phyloP scores from a whole-genome alignment of 2,329 filamentous ascomycete genomes.

The Aspergillus melleus region DNA sequence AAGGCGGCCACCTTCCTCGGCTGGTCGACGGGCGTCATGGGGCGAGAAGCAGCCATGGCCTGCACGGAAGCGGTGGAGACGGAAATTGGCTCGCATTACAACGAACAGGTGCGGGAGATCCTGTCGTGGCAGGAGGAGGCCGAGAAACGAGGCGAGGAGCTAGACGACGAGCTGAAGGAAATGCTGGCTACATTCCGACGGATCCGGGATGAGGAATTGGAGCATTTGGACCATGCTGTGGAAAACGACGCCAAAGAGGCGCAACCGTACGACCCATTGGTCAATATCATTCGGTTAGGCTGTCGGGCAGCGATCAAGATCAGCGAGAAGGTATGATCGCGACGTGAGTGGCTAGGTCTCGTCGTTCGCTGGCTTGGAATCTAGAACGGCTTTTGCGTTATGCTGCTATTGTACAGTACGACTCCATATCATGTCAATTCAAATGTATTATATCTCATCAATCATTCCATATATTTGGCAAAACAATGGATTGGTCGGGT shows the following conservation, averaged over 20 bases:
- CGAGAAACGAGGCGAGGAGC: slow-evolving; percentile 73
- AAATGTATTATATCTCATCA: slow-evolving; percentile 13
- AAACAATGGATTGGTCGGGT: neutral
- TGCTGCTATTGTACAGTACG: slow-evolving; percentile 9
- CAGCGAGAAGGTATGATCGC: slow-evolving; percentile 51
- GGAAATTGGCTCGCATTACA: slow-evolving; percentile 95
- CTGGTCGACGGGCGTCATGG: slow-evolving; percentile 86
- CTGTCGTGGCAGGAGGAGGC: slow-evolving; percentile 78
- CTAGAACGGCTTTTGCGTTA: neutral
- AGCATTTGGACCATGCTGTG: slow-evolving; percentile 93
- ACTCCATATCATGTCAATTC: neutral
- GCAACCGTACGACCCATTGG: slow-evolving; percentile 83
- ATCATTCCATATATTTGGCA: neutral
- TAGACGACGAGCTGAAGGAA: slow-evolving; percentile 73
- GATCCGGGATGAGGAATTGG: slow-evolving; percentile 92
- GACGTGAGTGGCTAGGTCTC: neutral
- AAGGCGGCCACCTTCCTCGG: slow-evolving; percentile 77
- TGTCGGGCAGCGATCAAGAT: slow-evolving; percentile 93
- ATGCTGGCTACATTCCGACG: slow-evolving; percentile 73
- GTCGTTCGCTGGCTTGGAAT: neutral
- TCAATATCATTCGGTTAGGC: slow-evolving; percentile 82
- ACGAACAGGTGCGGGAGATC: slow-evolving; percentile 80
- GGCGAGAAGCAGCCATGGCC: slow-evolving; percentile 93
- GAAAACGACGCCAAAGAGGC: slow-evolving; percentile 91
- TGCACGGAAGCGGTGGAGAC: slow-evolving; percentile 98